Base-by-base conservation (phyloP, 23 red algal genomes). In the Gracilaria caudata region DNA sequence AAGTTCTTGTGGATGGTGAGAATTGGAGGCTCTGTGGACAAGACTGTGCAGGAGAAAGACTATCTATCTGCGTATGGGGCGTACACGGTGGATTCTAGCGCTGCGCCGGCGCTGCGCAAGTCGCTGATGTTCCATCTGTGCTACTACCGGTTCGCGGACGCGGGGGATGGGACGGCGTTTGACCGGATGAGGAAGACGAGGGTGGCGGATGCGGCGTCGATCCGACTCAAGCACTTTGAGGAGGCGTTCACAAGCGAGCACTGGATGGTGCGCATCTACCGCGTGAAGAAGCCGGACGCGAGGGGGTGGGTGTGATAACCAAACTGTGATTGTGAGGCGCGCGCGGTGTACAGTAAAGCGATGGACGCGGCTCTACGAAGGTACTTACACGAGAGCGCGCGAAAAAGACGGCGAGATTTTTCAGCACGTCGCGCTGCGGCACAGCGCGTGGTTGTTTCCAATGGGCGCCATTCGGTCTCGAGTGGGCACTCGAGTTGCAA, bases 1-100 rank as follows among this genome's bases (percentile, higher is more conserved):
- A 99, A 99, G 86, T 99, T 99, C 82, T 77, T 99, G 54, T 99
- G 97, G 97, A 92, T 92, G 80, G 92, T 99, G 38, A 88, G 97
- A 37, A 99, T 99, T 51, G 73, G 89, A 30, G 81, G 80, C 54
- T 94, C 89, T 39, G 97, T 99, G 34, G 97, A 99, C 88, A 88
- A 92, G 51, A 84, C 93, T 5, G 87, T 99, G 46, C 76, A 88
- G 35, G 97, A 99, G 82, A 78, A 76, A 35, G 86, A 93, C 55
- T 99, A 95, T 77, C 75, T 99, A 59, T 82, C 97, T 3, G 7
- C 80, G 14, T 72, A 92, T n/a, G 97, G 97, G 5, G 86, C 81
- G 55, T 99, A 95, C 78, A 76, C 83, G 0, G 88, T 99, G 17
- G 97, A 86, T 44, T 61, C 19, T 9, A 86, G 73, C 59, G 91